phyloP scores from a whole-genome alignment of 2,329 filamentous ascomycete genomes.

The Teratosphaeria epicoccoides region DNA sequence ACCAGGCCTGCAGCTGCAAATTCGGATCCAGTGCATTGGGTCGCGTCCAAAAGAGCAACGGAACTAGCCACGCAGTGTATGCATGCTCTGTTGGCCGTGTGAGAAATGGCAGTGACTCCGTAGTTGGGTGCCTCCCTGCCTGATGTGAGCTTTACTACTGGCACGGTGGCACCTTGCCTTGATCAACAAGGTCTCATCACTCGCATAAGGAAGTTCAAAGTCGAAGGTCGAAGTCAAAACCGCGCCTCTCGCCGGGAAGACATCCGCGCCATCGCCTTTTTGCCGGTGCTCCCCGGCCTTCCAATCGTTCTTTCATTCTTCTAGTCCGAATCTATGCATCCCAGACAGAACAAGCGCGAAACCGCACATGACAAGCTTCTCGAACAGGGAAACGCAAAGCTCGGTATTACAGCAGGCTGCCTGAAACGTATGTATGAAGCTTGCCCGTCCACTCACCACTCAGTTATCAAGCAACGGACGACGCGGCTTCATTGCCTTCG shows the following conservation, averaged over 20 bases:
- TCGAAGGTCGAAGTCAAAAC: background rate
- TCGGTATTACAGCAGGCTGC: background rate
- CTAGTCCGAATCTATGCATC: background rate
- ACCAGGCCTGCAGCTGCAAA: background rate
- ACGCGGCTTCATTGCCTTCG: no score
- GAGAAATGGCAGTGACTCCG: background rate
- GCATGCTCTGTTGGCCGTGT: background rate
- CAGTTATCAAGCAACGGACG: background rate
- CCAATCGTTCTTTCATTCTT: background rate
- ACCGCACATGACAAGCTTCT: background rate
- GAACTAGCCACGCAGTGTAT: background rate
- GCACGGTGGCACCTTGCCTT: background rate
- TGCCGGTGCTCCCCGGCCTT: background rate
- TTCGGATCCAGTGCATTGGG: background rate
- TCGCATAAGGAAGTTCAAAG: background rate
- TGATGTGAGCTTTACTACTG: background rate
- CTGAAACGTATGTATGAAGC: background rate
- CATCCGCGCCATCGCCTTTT: background rate
- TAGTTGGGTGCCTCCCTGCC: background rate
- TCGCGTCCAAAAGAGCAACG: background rate
- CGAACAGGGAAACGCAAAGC: background rate
- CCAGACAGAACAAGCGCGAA: no score
- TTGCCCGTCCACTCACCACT: background rate
- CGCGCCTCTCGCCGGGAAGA: background rate
- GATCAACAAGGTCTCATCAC: background rate